A percentile compares a stretch with the other conserved stretches of the same genome.
Conservation (phyloP, 2,329 filamentous ascomycete genomes). For the Metarhizium rileyi region DNA sequence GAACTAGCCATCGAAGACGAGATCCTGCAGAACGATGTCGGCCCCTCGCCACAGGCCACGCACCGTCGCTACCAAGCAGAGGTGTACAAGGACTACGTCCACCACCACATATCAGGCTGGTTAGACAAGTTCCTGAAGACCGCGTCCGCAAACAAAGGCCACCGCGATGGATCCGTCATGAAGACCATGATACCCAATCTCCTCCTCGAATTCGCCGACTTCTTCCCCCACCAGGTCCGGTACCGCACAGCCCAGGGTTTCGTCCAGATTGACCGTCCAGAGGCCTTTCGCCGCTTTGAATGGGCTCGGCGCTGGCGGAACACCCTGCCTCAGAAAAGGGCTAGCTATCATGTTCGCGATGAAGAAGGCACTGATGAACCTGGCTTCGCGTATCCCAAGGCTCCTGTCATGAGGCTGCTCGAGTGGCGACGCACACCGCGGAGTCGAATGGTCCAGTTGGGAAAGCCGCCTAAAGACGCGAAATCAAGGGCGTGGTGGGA, state of each 20-base stretch:
- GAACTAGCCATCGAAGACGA: slow-evolving; percentile 22
- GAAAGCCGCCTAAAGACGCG: slow-evolving; percentile 13
- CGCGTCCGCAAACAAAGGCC: slow-evolving; percentile 12
- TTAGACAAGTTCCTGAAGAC: slow-evolving; percentile 18
- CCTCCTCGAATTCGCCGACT: slow-evolving; percentile 23
- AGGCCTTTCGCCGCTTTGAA: slow-evolving; percentile 12
- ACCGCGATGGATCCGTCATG: slow-evolving; percentile 15
- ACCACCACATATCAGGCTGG: slow-evolving; percentile 20
- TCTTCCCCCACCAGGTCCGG: slow-evolving; percentile 19
- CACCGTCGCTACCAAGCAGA: slow-evolving; percentile 19
- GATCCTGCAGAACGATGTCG: slow-evolving; percentile 19
- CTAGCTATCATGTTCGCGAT: slow-evolving; percentile 8
- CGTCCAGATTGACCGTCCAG: slow-evolving; percentile 16
- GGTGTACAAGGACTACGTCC: slow-evolving; percentile 22
- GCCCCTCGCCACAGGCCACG: slow-evolving; percentile 8
- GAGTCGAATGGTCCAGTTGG: slow-evolving; percentile 10
- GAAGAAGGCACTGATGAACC: slow-evolving; percentile 9
- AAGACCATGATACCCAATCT: slow-evolving; percentile 19
- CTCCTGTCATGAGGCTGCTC: slow-evolving; percentile 13
- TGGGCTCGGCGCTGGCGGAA: slow-evolving; percentile 13
- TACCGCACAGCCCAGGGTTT: slow-evolving; percentile 25
- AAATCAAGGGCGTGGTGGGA: slow-evolving; percentile 18
- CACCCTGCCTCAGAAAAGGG: slow-evolving; percentile 19
- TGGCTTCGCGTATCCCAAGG: slow-evolving; percentile 16
- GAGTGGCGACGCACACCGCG: slow-evolving; percentile 17